Percentiles rank a stretch among this genome's conserved stretches.
Conservation (phyloP, 1,139 yeast species). For the Nakaseomyces glabratus region DNA sequence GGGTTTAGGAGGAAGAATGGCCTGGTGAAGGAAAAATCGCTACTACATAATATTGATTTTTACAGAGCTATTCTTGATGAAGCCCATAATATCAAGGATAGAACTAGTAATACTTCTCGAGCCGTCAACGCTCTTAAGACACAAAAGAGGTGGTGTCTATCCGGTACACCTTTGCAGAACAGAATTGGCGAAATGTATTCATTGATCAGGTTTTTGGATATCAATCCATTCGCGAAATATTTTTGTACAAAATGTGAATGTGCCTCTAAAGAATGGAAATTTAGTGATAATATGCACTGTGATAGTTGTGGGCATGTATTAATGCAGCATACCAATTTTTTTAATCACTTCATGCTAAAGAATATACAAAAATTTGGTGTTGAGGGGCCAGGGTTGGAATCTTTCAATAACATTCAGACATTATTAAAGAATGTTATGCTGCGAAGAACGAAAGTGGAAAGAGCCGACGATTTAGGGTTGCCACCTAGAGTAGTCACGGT, state of each 20-base stretch:
- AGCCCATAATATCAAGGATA: slow-evolving; percentile 93
- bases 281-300: slow-evolving; percentile 75
- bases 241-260: slow-evolving; percentile 90
- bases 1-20: slow-evolving; percentile 74
- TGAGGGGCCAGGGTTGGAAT: slow-evolving; percentile 67
- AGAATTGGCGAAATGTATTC: slow-evolving; percentile 95
- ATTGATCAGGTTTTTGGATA: slow-evolving; percentile 68
- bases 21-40: slow-evolving; percentile 63
- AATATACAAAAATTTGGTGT: slow-evolving; percentile 81
- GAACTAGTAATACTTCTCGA: slow-evolving; percentile 85
- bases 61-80: slow-evolving; percentile 90
- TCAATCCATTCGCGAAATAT: slow-evolving; percentile 80
- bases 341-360: slow-evolving; percentile 89
- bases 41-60: slow-evolving; percentile 65
- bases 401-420: slow-evolving; percentile 68
- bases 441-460: slow-evolving; percentile 85
- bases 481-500: slow-evolving; percentile 93
- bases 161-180: slow-evolving; percentile 95
- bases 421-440: slow-evolving; percentile 75
- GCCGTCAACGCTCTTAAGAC: slow-evolving; percentile 73
- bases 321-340: slow-evolving; percentile 90
- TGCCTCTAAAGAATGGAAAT: slow-evolving; percentile 69
- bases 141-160: slow-evolving; percentile 75
- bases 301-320: slow-evolving; percentile 83
- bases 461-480: slow-evolving; percentile 93